Base-by-base conservation (phyloP, 2,329 filamentous ascomycete genomes). In the Cordyceps pruinosa region DNA sequence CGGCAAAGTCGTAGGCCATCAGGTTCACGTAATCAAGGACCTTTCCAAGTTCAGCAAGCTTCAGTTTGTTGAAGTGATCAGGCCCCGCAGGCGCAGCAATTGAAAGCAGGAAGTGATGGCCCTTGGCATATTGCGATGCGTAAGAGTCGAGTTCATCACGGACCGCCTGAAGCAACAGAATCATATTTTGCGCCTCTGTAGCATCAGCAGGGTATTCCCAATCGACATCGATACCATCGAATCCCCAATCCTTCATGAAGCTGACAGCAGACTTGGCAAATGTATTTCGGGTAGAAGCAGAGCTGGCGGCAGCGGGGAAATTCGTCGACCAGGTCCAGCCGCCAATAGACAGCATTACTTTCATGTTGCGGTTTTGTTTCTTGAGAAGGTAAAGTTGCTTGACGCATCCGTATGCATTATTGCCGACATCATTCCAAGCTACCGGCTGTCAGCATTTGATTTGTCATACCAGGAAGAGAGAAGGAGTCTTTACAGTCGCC, bases 251-350 rank as follows among this genome's bases (percentile, higher is more conserved):
- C 65, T 87, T 84, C 57, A 96, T 77, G 54, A 94, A 70, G 8
- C 77, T 71, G 0, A 92, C 86, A 2, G 89, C 83, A 4, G 80
- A 82, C 46, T 79, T 72, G 6, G 90, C 90, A 71, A 96, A 96
- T 2, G 64, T 80, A 35, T 76, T 70, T 17, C 90, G 81, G 17
- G 82, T 84, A 2, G 76, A 71, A 0, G 79, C 77, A 0, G 85
- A 87, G 59, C 82, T 83, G 10, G 86, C 83, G 0, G 86, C 85
- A 1, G 76, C 75, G 1, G 88, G 77, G 67, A 96, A 93, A 69
- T 90, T 89, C 63, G 79, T 74, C 2, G 88, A 90, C 71, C 89
- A 94, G 0, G 88, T 91, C 88, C 88, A 95, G 30, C 91, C 90
- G 48, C 91, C 91, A 61, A 96, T 90, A 48, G 84, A 89, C 4